A percentile compares a stretch with the other conserved stretches of the same genome.
Evolutionary conservation across 148 eudicot genomes (phyloP).

Genomic region (Amaranthus cruentus): DNA sequence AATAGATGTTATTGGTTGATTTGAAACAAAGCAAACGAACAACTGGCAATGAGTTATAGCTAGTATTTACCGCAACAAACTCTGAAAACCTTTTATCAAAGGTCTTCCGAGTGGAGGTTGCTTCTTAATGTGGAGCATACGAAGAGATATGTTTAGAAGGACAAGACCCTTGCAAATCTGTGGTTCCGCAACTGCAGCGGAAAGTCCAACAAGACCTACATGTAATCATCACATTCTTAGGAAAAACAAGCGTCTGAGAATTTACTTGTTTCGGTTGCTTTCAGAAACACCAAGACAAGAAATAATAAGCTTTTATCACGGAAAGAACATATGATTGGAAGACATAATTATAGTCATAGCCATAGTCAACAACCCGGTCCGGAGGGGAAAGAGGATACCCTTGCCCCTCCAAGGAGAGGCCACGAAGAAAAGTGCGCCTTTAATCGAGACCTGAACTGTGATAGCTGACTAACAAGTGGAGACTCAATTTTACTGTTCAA

Average conservation of each 20-base stretch:
- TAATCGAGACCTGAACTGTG: no score
- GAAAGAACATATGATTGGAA: not conserved
- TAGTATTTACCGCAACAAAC: slow-evolving; percentile 56
- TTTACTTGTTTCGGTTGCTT: not conserved
- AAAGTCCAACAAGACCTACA: slow-evolving; percentile 92
- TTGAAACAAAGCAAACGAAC: not conserved
- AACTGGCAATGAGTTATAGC: not conserved
- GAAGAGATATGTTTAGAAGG: slow-evolving; percentile 79
- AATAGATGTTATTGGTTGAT: not conserved
- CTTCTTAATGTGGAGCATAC: slow-evolving; percentile 88
- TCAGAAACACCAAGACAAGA: not conserved
- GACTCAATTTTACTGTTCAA: not conserved
- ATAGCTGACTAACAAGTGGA: not conserved
- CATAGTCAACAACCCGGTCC: no score
- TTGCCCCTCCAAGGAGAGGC: no score
- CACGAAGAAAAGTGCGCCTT: no score
- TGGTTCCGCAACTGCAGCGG: slow-evolving; percentile 78
- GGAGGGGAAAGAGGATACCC: no score
- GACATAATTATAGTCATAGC: no score
- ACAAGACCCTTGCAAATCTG: slow-evolving; percentile 72
- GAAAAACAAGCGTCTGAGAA: not conserved
- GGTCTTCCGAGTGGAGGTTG: slow-evolving; percentile 81
- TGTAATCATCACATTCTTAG: not conserved
- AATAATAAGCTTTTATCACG: not conserved
- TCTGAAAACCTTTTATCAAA: slow-evolving; percentile 74